Base-by-base conservation (phyloP, 2,329 filamentous ascomycete genomes). In the Paraphoma sp. region DNA sequence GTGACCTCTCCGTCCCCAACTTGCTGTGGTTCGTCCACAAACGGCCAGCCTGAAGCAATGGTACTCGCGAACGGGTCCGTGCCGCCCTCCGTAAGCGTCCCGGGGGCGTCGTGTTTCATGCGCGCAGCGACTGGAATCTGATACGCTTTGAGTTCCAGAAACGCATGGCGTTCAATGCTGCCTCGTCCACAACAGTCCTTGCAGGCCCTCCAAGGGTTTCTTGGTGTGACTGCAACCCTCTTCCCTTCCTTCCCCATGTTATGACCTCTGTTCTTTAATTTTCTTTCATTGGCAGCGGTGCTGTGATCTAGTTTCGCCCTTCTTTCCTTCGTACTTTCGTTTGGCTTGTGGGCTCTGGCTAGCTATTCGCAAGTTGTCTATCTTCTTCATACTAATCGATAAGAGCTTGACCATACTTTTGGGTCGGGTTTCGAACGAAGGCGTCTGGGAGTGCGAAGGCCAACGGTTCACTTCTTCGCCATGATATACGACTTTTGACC, bases 281-380 rank as follows among this genome's bases (percentile, higher is more conserved):
- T 59, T 41, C 61, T 55, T 62, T 65, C 61, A 74, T 74, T 70
- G 73, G 70, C 62, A 76, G 67, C 69, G 62, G 71, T 70, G 67
- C 69, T 75, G 68, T 69, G 61, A 61, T 73, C 67, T 62, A 64
- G 73, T 75, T 75, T 75, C 72, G 70, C 57, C 64, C 70, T 66
- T 70, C 60, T 66, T 67, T 48, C 47, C 62, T 65, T 58, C 59
- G 48, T 54, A 62, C 64, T 52, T 69, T 74, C 67, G 69, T 75
- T 75, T 74, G 72, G 65, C 55, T 58, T 51, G 49, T 54, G 60
- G 55, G 61, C 65, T 64, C 63, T 67, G 65, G 65, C 57, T 59
- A 64, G 61, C 63, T 60, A 40, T 38, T 48, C 50, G 48, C 51
- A 48, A 40, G 31, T 45, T 17, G 23, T 43, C 42, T 31, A 36